phyloP scores from a whole-genome alignment of 306 rosid species.

The Vachellia collinsii region DNA sequence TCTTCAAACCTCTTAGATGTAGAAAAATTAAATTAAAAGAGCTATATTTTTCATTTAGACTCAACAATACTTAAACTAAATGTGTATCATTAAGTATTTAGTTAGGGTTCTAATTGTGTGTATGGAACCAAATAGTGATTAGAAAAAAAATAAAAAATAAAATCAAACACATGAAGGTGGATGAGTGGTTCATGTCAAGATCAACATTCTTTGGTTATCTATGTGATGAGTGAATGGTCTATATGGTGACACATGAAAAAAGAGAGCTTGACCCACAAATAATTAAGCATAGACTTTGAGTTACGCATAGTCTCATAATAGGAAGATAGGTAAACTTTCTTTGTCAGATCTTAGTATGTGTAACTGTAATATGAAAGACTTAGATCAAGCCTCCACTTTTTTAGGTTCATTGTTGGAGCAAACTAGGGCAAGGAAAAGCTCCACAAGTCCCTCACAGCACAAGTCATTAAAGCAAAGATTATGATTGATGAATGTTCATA shows the following conservation, averaged over 20 bases:
- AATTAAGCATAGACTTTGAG: neutral
- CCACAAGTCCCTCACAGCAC: constrained; percentile 21
- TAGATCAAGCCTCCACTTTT: neutral
- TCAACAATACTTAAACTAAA: too few species aligned
- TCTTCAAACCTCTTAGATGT: too few species aligned
- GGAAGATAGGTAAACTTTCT: neutral
- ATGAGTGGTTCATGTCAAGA: neutral
- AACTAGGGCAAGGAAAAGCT: constrained; percentile 17
- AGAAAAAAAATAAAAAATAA: neutral
- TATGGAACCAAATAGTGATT: too few species aligned
- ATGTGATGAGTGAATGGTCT: neutral
- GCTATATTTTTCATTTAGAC: too few species aligned
- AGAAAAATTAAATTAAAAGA: too few species aligned
- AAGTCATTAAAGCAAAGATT: constrained; percentile 37
- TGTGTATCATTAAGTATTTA: too few species aligned
- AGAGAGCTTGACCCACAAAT: neutral
- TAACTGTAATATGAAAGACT: neutral
- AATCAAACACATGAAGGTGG: neutral
- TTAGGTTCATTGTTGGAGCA: constrained; percentile 36
- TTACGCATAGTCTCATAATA: neutral
- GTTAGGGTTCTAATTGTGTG: too few species aligned
- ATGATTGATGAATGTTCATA: constrained; percentile 28
- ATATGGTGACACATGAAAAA: neutral
- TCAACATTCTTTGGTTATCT: neutral
- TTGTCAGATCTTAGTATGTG: neutral